Evolutionary conservation across 1,284 basidiomycete species (phyloP).

Genomic region (Marasmius oreades): DNA sequence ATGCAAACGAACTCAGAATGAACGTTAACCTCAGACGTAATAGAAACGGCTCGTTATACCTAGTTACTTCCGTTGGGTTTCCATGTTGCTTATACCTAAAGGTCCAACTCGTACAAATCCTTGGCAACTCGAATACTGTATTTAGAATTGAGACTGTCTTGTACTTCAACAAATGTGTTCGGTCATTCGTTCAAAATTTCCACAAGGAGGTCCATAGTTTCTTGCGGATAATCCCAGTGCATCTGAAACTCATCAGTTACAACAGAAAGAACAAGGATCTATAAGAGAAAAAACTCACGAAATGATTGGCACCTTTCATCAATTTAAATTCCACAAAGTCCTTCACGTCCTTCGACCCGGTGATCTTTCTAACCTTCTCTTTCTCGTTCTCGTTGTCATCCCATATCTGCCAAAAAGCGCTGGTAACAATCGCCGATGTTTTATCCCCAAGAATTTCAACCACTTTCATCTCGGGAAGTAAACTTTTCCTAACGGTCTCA

Average conservation of each 20-base stretch:
- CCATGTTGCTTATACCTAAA: too few species aligned
- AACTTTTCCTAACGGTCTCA: not conserved
- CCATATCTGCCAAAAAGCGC: not conserved
- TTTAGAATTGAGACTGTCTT: too few species aligned
- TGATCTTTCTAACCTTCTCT: not conserved
- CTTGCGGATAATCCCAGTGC: constrained; percentile 1
- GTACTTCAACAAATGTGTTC: not conserved
- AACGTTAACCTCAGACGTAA: too few species aligned
- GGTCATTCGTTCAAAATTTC: not conserved
- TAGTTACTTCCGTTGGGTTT: too few species aligned
- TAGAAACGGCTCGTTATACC: too few species aligned
- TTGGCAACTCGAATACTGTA: too few species aligned
- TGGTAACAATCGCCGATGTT: not conserved
- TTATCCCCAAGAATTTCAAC: not conserved
- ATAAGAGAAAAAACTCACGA: constrained; percentile 7
- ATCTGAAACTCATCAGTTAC: not conserved
- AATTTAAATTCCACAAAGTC: constrained; percentile 1
- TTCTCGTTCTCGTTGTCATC: constrained; percentile 1
- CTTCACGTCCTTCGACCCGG: not conserved
- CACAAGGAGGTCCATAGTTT: not conserved
- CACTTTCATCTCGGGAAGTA: not conserved
- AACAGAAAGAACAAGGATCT: too few species aligned
- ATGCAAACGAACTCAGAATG: too few species aligned
- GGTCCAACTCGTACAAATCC: too few species aligned
- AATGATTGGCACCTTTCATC: constrained; percentile 9